Base-by-base conservation (phyloP, 2,329 filamentous ascomycete species). In the Nemania sp. region DNA sequence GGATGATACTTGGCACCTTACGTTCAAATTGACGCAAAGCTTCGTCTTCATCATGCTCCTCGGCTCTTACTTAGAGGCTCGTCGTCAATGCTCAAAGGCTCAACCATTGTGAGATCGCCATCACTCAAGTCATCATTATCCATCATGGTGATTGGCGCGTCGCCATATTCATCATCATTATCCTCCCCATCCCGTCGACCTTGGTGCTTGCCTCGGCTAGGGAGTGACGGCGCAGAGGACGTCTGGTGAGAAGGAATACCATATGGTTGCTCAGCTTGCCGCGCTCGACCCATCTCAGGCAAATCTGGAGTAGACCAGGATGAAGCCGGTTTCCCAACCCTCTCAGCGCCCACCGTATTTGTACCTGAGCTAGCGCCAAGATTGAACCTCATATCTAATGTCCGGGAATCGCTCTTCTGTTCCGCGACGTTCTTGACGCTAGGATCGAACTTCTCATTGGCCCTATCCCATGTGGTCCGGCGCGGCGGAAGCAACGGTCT, bases 131-230 rank as follows among this genome's bases (percentile, higher is more conserved):
- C 76, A 13, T 79, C 80, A 43, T 83, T 77, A 49, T 79, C 76
- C 24, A 79, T 74, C 82, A 83, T 81, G 26, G 68, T 73, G 38
- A 83, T 83, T 11, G 64, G 63, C 4, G 73, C 76, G n/a, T 55
- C 49, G 1, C 70, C 71, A 54, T 79, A 79, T 38, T 79, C 79
- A 18, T 79, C 80, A 10, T 65, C 70, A 10, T 65, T 70, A 29
- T 82, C 78, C 7, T 81, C 79, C 43, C 68, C 70, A 5, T 27
- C 29, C 1, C 38, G n/a, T 47, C 67, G 53, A 3, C 59, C 29
- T 29, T 54, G 43, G 24, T 64, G 24, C 20, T 6, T 7, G 5
- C 53, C 47, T 20, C 52, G 52, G 43, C 62, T 11, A 22, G 29
- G 15, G 13, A 13, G 10, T 15, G 27, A 3, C 8, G 26, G 38